Conservation (phyloP, 805 yeast genomes). For the Candida namnaoensis region DNA sequence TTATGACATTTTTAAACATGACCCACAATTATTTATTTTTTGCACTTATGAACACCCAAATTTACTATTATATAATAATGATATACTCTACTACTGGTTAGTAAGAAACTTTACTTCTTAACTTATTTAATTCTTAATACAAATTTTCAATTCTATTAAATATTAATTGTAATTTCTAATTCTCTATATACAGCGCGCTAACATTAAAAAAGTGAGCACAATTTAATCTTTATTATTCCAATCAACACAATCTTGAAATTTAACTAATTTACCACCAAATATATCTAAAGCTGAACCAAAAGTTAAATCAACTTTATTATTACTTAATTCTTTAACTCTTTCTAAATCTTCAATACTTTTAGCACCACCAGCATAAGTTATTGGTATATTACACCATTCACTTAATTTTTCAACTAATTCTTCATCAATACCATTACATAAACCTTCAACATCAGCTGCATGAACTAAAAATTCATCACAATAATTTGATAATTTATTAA, state of each 20-base stretch:
- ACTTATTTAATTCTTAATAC: too few relatives aligned
- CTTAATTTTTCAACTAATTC: constrained; percentile 63
- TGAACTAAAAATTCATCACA: constrained; percentile 88
- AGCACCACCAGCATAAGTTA: constrained; percentile 98
- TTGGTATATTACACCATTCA: constrained; percentile 67
- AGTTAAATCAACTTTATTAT: constrained; percentile 84
- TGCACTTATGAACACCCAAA: not conserved
- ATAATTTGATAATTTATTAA: constrained; percentile 46
- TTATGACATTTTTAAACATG: too few relatives aligned
- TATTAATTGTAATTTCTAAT: too few relatives aligned
- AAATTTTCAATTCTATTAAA: too few relatives aligned
- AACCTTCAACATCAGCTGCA: constrained; percentile 98
- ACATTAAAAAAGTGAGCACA: too few relatives aligned
- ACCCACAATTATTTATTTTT: not conserved
- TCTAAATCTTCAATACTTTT: constrained; percentile 59
- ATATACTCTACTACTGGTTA: too few relatives aligned
- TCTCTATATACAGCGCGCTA: too few relatives aligned
- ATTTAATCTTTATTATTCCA: constrained; percentile 51
- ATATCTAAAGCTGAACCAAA: constrained; percentile 91
- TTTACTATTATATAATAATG: not conserved
- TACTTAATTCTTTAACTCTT: constrained; percentile 57
- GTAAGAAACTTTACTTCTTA: too few relatives aligned
- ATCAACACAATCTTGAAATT: constrained; percentile 59
- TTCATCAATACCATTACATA: constrained; percentile 88
- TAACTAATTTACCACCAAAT: constrained; percentile 83